These are phyloP conservation scores for Priceomyces carsonii DNA, from an alignment of 805 yeast species.

Conservation along the genomic window DNA sequence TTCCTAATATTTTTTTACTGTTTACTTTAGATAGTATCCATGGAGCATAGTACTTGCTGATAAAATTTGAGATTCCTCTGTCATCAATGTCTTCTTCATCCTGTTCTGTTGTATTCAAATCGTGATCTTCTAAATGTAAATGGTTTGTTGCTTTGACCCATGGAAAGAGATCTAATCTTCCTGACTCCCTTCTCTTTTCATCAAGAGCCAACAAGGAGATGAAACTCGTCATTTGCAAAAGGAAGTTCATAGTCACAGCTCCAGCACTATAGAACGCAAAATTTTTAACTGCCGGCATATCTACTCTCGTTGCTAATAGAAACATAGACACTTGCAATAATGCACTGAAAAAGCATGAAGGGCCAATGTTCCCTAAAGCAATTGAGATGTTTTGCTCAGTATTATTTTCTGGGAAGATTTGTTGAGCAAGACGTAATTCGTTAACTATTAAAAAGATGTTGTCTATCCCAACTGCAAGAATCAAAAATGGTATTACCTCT, in stretches of 20 bases:
- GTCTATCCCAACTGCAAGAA: constrained; percentile 95
- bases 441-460: constrained; percentile 86
- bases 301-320: constrained; percentile 71
- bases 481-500: constrained; percentile 92
- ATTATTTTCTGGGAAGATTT: constrained; percentile 36
- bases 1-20: constrained; percentile 48
- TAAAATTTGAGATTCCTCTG: constrained; percentile 30
- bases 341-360: constrained; percentile 80
- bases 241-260: constrained; percentile 74
- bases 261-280: constrained; percentile 91
- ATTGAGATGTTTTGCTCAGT: constrained; percentile 60
- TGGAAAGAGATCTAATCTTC: constrained; percentile 62
- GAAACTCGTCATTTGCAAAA: constrained; percentile 80
- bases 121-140: constrained; percentile 10
- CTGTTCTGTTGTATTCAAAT: constrained; percentile 8
- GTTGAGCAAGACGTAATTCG: constrained; percentile 62
- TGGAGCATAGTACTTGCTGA: constrained; percentile 59
- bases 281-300: constrained; percentile 95
- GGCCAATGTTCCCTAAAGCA: constrained; percentile 77
- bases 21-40: constrained; percentile 49
- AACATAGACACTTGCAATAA: constrained; percentile 80
- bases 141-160: constrained; percentile 39
- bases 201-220: constrained; percentile 70
- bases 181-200: constrained; percentile 58
- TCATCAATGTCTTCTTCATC: constrained; percentile 14